Evolutionary conservation across 2,329 filamentous ascomycete species (phyloP), one percentile per base, ranked within the genome.

Genomic region (Botryotinia calthae): DNA sequence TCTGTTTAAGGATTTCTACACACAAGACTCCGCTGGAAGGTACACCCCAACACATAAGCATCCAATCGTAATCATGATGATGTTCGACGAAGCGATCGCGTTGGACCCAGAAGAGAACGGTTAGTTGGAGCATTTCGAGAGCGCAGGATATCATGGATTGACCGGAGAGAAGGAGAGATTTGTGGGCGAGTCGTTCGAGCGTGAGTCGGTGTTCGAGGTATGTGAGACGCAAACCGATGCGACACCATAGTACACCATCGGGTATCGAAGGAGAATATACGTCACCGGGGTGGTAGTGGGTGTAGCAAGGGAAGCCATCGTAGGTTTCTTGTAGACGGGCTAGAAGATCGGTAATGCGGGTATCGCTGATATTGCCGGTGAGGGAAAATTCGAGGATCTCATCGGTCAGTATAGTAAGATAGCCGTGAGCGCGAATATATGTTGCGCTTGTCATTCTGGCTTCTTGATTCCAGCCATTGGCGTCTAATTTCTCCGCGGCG

Each of bases 171-270:
- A 79, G 76, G 20, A 82, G 79, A 0, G 82, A 82, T 28, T 86
- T 87, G 34, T 86, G 82, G 14, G 90, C 80, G 0, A 90, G 83
- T 25, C 89, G 83, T 72, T 90, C 86, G 9, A 89, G 81, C 16
- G 90, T 84, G 73, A 91, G 89, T 4, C 87, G 81, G 56, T 89
- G 89, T 59, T 89, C 85, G 0, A 89, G 79, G 63, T 87, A 84
- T 34, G 86, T 83, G 3, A 88, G 82, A 3, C 82, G 82, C 1
- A 87, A 65, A n/a, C 34, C 79, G 1, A 89, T 78, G 22, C 87
- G 82, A 2, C 85, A 81, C 8, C 82, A 81, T 69, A 86, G 86
- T 0, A 86, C 74, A 0, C 79, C 77, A 0, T 80, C 75, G 0
- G 81, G 56, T 14, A 82, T 78, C 0, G 83, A 78, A 3, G 82